Evolutionary conservation across 2,329 filamentous ascomycete genomes (phyloP).

Genomic region (Tolypocladium ovalisporum): DNA sequence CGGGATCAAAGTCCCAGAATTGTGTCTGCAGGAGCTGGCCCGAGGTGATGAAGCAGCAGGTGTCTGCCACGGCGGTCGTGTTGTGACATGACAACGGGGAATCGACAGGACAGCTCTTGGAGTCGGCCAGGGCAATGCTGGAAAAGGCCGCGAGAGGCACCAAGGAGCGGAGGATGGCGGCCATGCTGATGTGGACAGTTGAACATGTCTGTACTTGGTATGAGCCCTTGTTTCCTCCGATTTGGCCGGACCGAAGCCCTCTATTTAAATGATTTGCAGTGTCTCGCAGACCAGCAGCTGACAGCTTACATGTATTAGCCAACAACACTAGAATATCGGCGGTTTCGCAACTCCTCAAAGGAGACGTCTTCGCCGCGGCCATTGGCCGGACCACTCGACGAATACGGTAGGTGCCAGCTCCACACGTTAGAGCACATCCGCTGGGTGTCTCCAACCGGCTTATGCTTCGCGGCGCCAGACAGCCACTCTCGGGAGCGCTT

Average conservation of each 20-base stretch:
- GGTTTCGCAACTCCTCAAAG: background rate
- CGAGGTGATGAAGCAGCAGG: constrained; percentile 63
- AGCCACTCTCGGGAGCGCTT: background rate
- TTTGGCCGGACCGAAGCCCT: background rate
- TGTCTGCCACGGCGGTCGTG: constrained; percentile 44
- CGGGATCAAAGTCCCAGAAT: constrained; percentile 62
- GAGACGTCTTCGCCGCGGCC: background rate
- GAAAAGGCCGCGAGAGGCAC: constrained; percentile 8
- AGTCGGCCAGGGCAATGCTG: constrained; percentile 5
- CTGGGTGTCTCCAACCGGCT: background rate
- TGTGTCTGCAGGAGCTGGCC: constrained; percentile 64
- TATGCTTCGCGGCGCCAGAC: background rate
- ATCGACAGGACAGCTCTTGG: constrained; percentile 14
- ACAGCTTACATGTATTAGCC: background rate
- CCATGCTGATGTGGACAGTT: constrained; percentile 3
- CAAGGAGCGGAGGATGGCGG: constrained; percentile 4
- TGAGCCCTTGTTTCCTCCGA: background rate
- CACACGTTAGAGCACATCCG: background rate
- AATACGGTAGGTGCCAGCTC: background rate
- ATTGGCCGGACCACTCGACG: background rate
- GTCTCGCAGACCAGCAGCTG: background rate
- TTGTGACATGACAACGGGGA: constrained; percentile 53
- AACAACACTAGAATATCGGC: background rate
- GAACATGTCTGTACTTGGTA: background rate
- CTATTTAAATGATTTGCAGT: background rate